Evolutionary conservation across 2,329 filamentous ascomycete genomes (phyloP).

Genomic region (Fusarium paranaense): DNA sequence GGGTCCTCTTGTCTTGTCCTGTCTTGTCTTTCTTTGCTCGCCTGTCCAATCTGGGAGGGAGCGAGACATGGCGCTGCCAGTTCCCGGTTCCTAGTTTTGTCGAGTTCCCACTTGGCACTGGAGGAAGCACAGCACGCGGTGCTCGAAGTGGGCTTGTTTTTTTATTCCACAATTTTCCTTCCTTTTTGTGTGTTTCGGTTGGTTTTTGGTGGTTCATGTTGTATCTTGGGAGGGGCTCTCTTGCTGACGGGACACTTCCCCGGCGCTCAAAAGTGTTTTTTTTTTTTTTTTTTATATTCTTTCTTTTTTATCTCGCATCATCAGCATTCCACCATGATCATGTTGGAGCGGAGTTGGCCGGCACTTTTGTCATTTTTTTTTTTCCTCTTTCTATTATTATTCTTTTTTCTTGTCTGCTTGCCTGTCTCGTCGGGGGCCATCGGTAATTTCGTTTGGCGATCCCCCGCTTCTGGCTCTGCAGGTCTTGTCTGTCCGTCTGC

Average conservation of each 20-base stretch:
- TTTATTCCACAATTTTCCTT: background rate
- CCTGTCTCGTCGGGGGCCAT: conserved; percentile 3
- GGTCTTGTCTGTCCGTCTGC: background rate
- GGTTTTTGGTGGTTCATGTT: conserved; percentile 9
- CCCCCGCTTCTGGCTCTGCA: conserved; percentile 5
- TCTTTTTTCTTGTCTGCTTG: conserved; percentile 1
- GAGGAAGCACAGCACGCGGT: conserved; percentile 36
- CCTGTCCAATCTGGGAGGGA: background rate
- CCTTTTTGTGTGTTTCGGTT: background rate
- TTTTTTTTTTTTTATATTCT: background rate
- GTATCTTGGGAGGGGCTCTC: conserved; percentile 21
- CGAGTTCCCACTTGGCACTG: conserved; percentile 24
- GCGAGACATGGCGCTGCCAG: conserved; percentile 9
- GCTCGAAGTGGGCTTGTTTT: conserved; percentile 24
- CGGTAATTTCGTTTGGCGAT: conserved; percentile 5
- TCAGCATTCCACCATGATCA: conserved; percentile 29
- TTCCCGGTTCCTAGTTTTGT: conserved; percentile 14
- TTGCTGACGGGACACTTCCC: conserved; percentile 17
- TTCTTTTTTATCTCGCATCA: conserved; percentile 23
- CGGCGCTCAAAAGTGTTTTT: conserved; percentile 42
- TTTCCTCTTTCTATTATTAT: background rate
- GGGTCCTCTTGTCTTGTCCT: background rate
- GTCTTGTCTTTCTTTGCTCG: background rate
- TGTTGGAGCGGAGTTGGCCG: conserved; percentile 33
- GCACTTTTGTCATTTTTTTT: background rate